Evolutionary conservation across 192 early-diverging fungal species (phyloP), one percentile per base, ranked within the genome.

Genomic region (Chytriomyces hyalinus): DNA sequence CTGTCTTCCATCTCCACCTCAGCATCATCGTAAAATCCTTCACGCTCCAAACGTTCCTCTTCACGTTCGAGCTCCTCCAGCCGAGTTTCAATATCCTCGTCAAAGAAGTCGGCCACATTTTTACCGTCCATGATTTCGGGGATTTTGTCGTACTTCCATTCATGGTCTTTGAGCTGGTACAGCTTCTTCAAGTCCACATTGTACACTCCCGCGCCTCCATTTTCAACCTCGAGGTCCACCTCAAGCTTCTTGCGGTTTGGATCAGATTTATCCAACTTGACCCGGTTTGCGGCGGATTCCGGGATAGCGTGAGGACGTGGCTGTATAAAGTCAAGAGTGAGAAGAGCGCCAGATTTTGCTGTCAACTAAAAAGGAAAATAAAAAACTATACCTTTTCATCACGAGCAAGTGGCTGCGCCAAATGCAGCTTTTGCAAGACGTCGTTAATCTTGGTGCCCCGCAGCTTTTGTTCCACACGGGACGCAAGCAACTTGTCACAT

Each of bases 61-160:
- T 99, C 98, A 75, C 92, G 90, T 82, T 99, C 97, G 47, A 99
- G 89, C 73, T 92, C 95, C 26, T 94, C 96, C 75, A 99, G 84
- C 79, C 93, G 93, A 82, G 96, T 94, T 78, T 95, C 96, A 82
- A 99, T 98, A 5, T 98, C 96, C 44, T 97, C 87, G 86, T 99
- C 98, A 80, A 98, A 86, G 83, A 98, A 99, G 87, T 99, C 98
- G 22, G 95, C 95, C 47, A 99, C 90, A 86, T 99, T 99, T 88
- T 95, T 94, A 79, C 97, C 97, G 79, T 98, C 92, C 91, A 96
- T 93, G 84, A 99, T 96, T 87, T 99, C 98, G 48, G 98, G 98
- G 66, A 99, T 96, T 50, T 85, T 85, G 84, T 99, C 98, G 86
- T 98, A 93, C 84, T 94, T 96, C 97, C 97, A 98, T 53, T 96